phyloP scores from a whole-genome alignment of 257 asterid genomes.

The Solanum peruvianum region DNA sequence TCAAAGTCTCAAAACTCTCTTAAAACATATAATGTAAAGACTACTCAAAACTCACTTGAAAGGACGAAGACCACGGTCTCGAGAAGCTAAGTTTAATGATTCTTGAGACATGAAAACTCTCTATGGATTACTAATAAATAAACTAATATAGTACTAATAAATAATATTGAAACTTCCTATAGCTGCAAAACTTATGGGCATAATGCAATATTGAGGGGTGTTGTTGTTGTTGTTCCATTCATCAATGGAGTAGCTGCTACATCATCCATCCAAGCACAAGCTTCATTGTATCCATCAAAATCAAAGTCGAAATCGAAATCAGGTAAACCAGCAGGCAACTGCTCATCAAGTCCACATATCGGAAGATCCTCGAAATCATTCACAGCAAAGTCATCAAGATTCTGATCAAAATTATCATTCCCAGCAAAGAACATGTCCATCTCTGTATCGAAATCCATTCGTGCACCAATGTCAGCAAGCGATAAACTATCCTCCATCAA shows the following conservation, averaged over 20 bases:
- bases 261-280: constrained; percentile 51
- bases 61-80: constrained; percentile 6
- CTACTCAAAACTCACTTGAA: background rate
- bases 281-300: constrained; percentile 40
- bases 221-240: constrained; percentile 25
- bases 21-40: constrained; percentile 1
- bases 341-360: constrained; percentile 23
- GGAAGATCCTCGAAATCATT: constrained; percentile 40
- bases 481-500: constrained; percentile 17
- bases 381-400: constrained; percentile 29
- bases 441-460: constrained; percentile 39
- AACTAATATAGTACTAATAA: background rate
- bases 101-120: constrained; percentile 8
- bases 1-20: constrained; percentile 7
- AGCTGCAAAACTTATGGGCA: constrained; percentile 91
- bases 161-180: background rate
- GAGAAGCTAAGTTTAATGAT: constrained; percentile 7
- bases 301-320: constrained; percentile 62
- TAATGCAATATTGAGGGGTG: constrained; percentile 47
- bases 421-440: constrained; percentile 25
- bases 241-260: constrained; percentile 18
- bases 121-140: constrained; percentile 2
- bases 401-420: constrained; percentile 13
- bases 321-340: constrained; percentile 18
- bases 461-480: constrained; percentile 33